Base-by-base conservation (phyloP, 331 rosid genomes). In the Prunus yedoensis region DNA sequence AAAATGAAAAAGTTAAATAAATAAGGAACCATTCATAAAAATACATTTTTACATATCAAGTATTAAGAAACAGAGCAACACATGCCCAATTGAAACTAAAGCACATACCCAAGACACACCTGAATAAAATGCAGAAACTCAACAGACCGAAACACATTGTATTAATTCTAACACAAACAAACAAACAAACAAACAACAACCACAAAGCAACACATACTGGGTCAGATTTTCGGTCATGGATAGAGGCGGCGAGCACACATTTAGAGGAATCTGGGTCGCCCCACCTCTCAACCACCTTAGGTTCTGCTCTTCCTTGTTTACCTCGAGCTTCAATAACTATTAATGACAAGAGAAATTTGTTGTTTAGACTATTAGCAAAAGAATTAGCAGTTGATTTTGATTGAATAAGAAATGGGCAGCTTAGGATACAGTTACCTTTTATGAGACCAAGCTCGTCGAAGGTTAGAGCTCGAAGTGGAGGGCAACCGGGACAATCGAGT, bases 371-470 rank as follows among this genome's bases (percentile, higher is more conserved):
- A n/a, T 15, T 15, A 9, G 3, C 2, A 8, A 30, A 41, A 41
- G 15, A 71, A 56, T 21, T 20, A 56, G 66, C 16, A 0, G 46
- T 2, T 25, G 57, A 58, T 23, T 41, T 71, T 58, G 56, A 38
- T 73, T 16, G 8, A 16, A 16, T 50, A 50, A 11, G 67, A 47
- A 65, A 52, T 1, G 3, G n/a, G 10, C 41, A 30, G 13, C 41
- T 5, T 35, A 46, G 50, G 70, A 15, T 32, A 18, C 17, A 12
- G 18, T 18, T 70, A 93, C 98, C 99, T 85, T 92, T 92, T 67
- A 95, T 80, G 51, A 92, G 89, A 77, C 99, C 99, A 58, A 95
- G 96, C 15, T 79, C 70, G 67, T 95, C 97, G 64, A 92, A 92
- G 5, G 97, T 89, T 25, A 95, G 54, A 77, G 97, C 97, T 23